phyloP scores from a whole-genome alignment of 108 stramenopile species.

The Aureococcus anophagefferens region DNA sequence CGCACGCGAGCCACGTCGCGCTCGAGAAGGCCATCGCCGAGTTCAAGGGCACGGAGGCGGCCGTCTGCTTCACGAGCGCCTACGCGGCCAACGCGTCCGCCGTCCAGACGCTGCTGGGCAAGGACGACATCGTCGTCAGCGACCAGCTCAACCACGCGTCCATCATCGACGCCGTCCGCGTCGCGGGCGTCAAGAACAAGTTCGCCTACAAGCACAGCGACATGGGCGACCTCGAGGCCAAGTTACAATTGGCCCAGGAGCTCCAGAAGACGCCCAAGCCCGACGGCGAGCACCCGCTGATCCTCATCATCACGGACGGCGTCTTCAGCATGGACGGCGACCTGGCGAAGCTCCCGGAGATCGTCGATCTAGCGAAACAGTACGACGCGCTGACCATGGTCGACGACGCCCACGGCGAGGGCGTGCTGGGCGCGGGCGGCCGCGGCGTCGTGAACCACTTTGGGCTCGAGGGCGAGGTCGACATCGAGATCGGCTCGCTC shows the following conservation, averaged over 20 bases:
- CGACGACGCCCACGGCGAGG: constrained; percentile 35
- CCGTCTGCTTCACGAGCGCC: constrained; percentile 30
- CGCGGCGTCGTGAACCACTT: constrained; percentile 26
- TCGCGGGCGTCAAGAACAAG: constrained; percentile 24
- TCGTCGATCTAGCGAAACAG: constrained; percentile 25
- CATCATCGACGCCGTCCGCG: constrained; percentile 34
- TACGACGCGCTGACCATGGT: constrained; percentile 30
- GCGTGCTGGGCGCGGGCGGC: constrained; percentile 31
- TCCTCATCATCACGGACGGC: constrained; percentile 35
- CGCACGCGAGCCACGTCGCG: constrained; percentile 17
- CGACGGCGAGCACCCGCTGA: constrained; percentile 7
- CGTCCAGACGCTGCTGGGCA: constrained; percentile 24
- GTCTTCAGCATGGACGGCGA: constrained; percentile 36
- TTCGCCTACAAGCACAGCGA: constrained; percentile 32
- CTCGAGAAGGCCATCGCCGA: constrained; percentile 14
- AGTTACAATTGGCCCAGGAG: too few relatives aligned
- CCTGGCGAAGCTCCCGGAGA: constrained; percentile 19
- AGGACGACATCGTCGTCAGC: constrained; percentile 27
- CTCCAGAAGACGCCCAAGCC: too few relatives aligned
- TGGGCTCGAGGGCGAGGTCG: constrained; percentile 23
- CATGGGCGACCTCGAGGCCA: constrained; percentile 33
- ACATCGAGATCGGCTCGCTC: not conserved
- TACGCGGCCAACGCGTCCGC: constrained; percentile 32
- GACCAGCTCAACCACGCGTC: constrained; percentile 16
- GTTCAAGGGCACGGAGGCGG: constrained; percentile 29